These are phyloP conservation scores for Globisporangium camurandrum DNA, from an alignment of 352 stramenopile genomes.

Conservation along the genomic window DNA sequence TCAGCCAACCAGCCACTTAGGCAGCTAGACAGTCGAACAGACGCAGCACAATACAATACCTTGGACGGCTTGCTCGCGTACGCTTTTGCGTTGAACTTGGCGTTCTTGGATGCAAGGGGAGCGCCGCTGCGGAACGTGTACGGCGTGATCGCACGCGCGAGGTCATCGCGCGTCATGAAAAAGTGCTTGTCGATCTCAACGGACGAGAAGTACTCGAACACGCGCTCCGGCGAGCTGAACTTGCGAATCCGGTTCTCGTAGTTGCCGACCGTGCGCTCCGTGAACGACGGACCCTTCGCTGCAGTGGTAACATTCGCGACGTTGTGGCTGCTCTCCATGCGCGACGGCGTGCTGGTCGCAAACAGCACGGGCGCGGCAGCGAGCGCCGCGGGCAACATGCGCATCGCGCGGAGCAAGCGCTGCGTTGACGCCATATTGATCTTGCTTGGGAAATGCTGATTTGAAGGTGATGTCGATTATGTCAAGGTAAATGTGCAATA, in stretches of 20 bases:
- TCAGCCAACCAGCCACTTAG: not conserved
- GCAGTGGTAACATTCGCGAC: no score
- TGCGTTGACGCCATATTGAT: not conserved
- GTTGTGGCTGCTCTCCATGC: constrained; percentile 21
- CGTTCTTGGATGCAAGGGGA: constrained; percentile 69
- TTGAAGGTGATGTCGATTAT: no score
- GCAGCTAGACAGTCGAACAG: not conserved
- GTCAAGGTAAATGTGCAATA: no score
- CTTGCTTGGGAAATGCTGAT: no score
- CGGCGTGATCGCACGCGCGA: constrained; percentile 76
- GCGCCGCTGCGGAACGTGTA: constrained; percentile 75
- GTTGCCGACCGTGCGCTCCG: constrained; percentile 73
- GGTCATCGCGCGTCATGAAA: constrained; percentile 79
- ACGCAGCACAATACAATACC: constrained; percentile 4
- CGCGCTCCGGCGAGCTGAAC: constrained; percentile 78
- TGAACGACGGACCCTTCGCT: constrained; percentile 41
- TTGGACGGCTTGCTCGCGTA: constrained; percentile 33
- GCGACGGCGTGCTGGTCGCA: not conserved
- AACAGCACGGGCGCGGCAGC: constrained; percentile 8
- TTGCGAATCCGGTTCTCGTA: constrained; percentile 87
- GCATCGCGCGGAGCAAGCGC: constrained; percentile 7
- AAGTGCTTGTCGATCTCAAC: constrained; percentile 74
- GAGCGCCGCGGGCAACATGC: constrained; percentile 13
- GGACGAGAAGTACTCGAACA: constrained; percentile 89
- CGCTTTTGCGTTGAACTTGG: constrained; percentile 74